Evolutionary conservation across 2,329 filamentous ascomycete genomes (phyloP), one percentile per base, ranked within the genome.

Genomic region (Tothia fuscella): DNA sequence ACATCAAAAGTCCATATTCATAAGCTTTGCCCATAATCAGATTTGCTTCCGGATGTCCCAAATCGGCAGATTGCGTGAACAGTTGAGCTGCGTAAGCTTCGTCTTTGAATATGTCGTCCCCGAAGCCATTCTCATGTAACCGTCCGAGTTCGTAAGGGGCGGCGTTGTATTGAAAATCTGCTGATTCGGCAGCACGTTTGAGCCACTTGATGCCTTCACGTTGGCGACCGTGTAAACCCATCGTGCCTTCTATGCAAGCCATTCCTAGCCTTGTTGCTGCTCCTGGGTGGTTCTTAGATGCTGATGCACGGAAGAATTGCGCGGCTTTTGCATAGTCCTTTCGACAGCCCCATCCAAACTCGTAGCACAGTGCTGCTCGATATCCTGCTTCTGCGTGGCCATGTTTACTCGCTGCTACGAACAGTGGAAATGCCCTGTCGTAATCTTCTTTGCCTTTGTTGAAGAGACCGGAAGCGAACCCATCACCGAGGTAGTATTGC

Each of bases 381-480:
- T 95, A 98, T 26, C 81, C 88, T 43, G 91, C 91, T 66, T 98
- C 91, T 36, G 91, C 87, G 60, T 98, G 91, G 24, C 91, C 91
- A 63, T 95, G 91, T 65, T 96, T 98, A 53, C 85, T 89, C 6
- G 91, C 91, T 13, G 91, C 76, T 28, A 94, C 73, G 57, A 98
- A 98, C 22, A 96, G 76, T 6, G 86, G 82, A 56, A 96, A 96
- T 0, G 91, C 88, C 30, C 83, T 80, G 56, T 88, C 85, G 57
- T 93, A 82, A 57, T 98, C 91, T 53, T 86, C 79, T 56, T 89
- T 93, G 47, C 86, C 85, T 61, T 95, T 96, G 65, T 78, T 93
- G 63, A 98, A 96, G 19, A 98, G 69, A 1, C 91, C 91, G 5
- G 89, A 95, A 2, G 87, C 85, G 57, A 85, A 94, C 1, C 91